phyloP scores from a whole-genome alignment of 495 filamentous ascomycete species.

The Monascus purpureus region DNA sequence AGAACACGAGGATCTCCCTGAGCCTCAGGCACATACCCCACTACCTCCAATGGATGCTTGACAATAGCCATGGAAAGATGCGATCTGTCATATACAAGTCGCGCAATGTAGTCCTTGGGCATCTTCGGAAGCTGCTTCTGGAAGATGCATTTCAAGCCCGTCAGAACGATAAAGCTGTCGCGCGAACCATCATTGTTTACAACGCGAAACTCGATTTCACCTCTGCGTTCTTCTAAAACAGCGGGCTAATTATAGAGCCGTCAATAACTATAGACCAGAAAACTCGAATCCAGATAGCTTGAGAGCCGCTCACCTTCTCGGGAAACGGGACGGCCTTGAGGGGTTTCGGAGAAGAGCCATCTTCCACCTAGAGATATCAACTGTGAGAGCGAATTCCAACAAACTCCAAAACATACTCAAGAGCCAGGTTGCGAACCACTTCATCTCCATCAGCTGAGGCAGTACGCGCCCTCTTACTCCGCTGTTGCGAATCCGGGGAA shows the following conservation, averaged over 20 bases:
- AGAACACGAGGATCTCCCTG: not conserved
- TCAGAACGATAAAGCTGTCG: conserved; percentile 87
- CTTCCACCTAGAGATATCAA: conserved; percentile 12
- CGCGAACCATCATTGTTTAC: conserved; percentile 89
- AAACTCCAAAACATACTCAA: no score
- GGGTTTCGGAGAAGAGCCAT: conserved; percentile 20
- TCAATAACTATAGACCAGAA: no score
- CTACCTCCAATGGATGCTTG: conserved; percentile 88
- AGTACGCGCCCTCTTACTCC: conserved; percentile 48
- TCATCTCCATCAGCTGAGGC: conserved; percentile 38
- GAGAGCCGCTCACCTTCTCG: conserved; percentile 49
- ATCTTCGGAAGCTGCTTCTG: conserved; percentile 98
- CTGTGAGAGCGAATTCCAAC: no score
- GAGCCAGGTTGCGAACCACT: conserved; percentile 28
- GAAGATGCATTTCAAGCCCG: conserved; percentile 93
- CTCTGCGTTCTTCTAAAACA: conserved; percentile 83
- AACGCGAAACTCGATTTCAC: conserved; percentile 93
- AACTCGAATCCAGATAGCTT: no score
- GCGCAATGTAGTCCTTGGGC: conserved; percentile 97
- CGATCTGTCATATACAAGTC: conserved; percentile 91
- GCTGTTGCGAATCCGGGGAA: conserved; percentile 37
- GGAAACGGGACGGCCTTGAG: conserved; percentile 58
- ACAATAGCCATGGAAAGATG: conserved; percentile 95
- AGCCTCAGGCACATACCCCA: conserved; percentile 40
- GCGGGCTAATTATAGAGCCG: conserved; percentile 50